Evolutionary conservation across 176 grass and related monocot species (phyloP), one percentile per base, ranked within the genome.

Genomic region (Hyparrhenia diplandra): DNA sequence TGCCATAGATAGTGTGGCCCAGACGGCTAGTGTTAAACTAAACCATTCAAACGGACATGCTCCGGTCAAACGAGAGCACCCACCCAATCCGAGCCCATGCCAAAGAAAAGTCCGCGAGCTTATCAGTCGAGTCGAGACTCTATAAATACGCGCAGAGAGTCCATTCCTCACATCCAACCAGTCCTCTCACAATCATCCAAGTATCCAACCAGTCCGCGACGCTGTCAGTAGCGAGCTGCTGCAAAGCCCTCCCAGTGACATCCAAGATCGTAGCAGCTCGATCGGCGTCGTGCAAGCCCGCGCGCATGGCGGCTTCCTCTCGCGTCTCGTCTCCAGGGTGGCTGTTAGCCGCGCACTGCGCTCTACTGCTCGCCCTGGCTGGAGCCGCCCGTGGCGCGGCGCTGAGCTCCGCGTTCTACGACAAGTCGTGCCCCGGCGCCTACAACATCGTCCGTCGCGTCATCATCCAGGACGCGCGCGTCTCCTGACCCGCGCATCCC

Each of bases 401-500:
- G 23, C 57, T 85, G 10, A 85, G 67, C 83, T 31, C 57, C 11
- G 1, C 57, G 7, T 79, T 79, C 76, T 85, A 85, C 57, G 67
- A 85, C 12, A 5, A 0, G 17, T 41, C 83, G 3, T 85, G 83
- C 67, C 67, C 75, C 2, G 1, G 11, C 17, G 76, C 42, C 6
- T 13, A 78, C 16, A 23, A 79, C 67, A 0, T 72, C 57, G 75
- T 79, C 28, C 75, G 83, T 1, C 83, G 83, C 41, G 75, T 79
- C 2, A n/a, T n/a, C n/a, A 79, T 85, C 83, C 75, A 64, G 66
- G 10, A 23, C n/a, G 74, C 83, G 0, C 66, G 83, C 1, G 55
- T 51, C 52, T n/a, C 83, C n/a, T 40, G 85, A 77, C 59, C 74
- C 68, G 20, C 85, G 85, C 29, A 62, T 88, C 40, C 81, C 37